Evolutionary conservation across 192 early-diverging fungal genomes (phyloP).

Genomic region (Coemansia umbellata): DNA sequence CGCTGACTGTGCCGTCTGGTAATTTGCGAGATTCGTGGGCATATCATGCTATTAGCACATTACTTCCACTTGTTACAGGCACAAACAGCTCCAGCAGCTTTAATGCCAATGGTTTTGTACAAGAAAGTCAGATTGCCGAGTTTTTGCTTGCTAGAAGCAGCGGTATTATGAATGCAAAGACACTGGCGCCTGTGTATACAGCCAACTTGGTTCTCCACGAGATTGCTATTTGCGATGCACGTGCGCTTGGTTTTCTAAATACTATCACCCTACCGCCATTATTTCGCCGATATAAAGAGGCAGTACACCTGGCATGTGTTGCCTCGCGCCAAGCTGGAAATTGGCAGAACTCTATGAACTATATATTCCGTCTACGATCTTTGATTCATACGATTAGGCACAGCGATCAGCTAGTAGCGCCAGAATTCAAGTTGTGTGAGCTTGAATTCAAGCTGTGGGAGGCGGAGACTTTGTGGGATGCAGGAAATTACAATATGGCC

Average conservation of each 20-base stretch:
- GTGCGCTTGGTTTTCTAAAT: too few species aligned
- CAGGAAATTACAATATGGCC: constrained; percentile 29
- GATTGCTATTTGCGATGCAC: constrained; percentile 22
- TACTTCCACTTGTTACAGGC: constrained; percentile 35
- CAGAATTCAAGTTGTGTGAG: constrained; percentile 14
- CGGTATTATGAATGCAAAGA: constrained; percentile 3
- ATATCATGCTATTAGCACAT: constrained; percentile 22
- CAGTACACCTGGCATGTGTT: constrained; percentile 25
- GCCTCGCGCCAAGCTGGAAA: constrained; percentile 27
- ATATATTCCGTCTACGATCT: constrained; percentile 32
- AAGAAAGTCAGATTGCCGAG: constrained; percentile 16
- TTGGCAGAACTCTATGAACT: constrained; percentile 47
- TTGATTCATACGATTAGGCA: neutral
- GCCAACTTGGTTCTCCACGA: constrained; percentile 39
- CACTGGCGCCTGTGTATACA: constrained; percentile 18
- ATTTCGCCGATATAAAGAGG: constrained; percentile 24
- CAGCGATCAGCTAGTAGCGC: constrained; percentile 9
- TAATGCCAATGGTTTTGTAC: constrained; percentile 9
- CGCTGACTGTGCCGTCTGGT: constrained; percentile 13
- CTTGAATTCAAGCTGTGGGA: constrained; percentile 48
- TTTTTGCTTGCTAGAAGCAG: constrained; percentile 14
- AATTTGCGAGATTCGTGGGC: constrained; percentile 21
- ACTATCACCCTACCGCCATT: too few species aligned
- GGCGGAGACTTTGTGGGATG: constrained; percentile 48
- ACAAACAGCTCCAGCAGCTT: neutral